Base-by-base conservation (phyloP, 441 rosid genomes). In the Corymbia calophylla region DNA sequence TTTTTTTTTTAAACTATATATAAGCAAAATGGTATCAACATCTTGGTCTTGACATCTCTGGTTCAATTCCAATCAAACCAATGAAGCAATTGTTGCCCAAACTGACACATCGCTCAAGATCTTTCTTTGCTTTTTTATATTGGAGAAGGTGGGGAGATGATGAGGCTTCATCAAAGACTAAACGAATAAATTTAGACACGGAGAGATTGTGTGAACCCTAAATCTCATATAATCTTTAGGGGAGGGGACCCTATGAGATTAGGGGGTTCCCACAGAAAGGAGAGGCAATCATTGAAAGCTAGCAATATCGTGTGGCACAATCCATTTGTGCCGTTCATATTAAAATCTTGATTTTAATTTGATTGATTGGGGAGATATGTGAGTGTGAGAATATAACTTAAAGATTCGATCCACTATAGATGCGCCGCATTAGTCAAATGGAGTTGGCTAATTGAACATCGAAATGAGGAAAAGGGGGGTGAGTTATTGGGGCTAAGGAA, bases 271-370 rank as follows among this genome's bases (percentile, higher is more conserved):
- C 92, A 88, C 90, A 73, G 7, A 90, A 91, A 90, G 87, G 93
- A 89, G 90, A 87, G 92, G 91, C 95, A 93, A 95, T 95, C 92
- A 95, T 93, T 92, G 92, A 93, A 89, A 90, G 70, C 88, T 88
- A 88, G 48, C 55, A 64, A 66, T 90, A 91, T 90, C 89, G 88
- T 60, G 88, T 88, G 55, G 77, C 87, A 86, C 88, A 55, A 91
- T 91, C 70, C 90, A 81, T 49, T 17, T 62, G 54, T 87, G 56
- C 84, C 53, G 88, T 90, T 48, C 16, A 53, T 89, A 89, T 29
- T n/a, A 70, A 27, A 80, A 82, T 89, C 47, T 18, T 18, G 48
- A 77, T 81, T 54, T 31, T 53, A 27, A 27, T 87, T 89, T 87
- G 90, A 89, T 66, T 89, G 35, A 13, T 77, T 44, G 84, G 89